Conservation (phyloP, 2,329 filamentous ascomycete genomes). For the Simplicillium aogashimaense region DNA sequence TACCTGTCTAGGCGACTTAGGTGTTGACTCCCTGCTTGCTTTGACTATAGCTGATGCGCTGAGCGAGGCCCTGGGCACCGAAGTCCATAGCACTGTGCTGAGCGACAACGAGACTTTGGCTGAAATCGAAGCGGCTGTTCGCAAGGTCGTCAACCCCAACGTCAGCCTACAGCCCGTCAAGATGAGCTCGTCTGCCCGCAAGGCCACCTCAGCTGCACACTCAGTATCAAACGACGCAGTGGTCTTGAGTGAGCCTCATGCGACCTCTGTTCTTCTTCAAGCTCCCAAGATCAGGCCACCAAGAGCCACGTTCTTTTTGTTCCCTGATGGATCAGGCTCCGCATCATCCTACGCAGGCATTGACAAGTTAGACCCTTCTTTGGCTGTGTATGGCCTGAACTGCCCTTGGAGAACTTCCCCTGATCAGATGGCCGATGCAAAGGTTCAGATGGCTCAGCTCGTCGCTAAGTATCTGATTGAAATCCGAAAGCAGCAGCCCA, state of each 20-base stretch:
- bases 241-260: conserved; percentile 7
- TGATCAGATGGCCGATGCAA: conserved; percentile 36
- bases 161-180: no score
- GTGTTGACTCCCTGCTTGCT: conserved; percentile 54
- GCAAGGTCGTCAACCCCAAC: background rate
- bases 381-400: conserved; percentile 9
- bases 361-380: background rate
- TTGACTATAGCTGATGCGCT: conserved; percentile 5
- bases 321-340: no score
- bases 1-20: conserved; percentile 46
- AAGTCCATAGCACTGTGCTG: background rate
- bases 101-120: background rate
- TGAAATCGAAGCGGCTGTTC: background rate
- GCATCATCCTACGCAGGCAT: conserved; percentile 15
- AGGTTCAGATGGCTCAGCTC: conserved; percentile 10
- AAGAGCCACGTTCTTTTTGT: no score
- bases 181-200: no score
- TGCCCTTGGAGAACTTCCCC: conserved; percentile 53
- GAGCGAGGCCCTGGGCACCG: conserved; percentile 1
- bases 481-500: conserved; percentile 60
- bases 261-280: conserved; percentile 14
- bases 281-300: no score
- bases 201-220: no score
- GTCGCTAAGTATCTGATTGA: conserved; percentile 39
- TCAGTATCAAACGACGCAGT: background rate